A percentile compares a stretch with the other conserved stretches of the same genome.
These are phyloP conservation scores for Tetrapisispora namnaoensis DNA, from an alignment of 805 yeast genomes.

Conservation along the genomic window DNA sequence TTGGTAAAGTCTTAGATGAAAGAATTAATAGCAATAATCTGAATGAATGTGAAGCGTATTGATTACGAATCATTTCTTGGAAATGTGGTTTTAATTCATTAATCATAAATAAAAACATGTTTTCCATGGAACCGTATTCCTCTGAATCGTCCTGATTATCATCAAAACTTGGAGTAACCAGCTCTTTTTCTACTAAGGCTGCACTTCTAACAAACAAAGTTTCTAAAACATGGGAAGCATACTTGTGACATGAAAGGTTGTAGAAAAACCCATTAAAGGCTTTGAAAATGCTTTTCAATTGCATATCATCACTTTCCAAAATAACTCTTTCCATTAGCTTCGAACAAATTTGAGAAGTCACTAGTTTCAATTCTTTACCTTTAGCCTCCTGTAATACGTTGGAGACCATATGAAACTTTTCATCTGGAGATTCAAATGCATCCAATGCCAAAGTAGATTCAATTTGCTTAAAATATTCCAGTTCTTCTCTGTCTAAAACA, in stretches of 20 bases:
- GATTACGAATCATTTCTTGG: conserved; percentile 53
- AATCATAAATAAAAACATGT: conserved; percentile 51
- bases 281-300: conserved; percentile 54
- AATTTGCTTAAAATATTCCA: conserved; percentile 88
- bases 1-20: conserved; percentile 71
- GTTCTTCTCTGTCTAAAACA: conserved; percentile 68
- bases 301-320: conserved; percentile 52
- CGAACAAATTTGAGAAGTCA: conserved; percentile 90
- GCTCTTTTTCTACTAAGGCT: conserved; percentile 62
- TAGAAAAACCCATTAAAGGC: conserved; percentile 66
- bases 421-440: conserved; percentile 67
- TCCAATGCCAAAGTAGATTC: conserved; percentile 76
- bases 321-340: conserved; percentile 82
- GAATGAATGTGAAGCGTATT: conserved; percentile 82
- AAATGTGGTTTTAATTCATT: conserved; percentile 56
- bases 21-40: conserved; percentile 61
- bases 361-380: conserved; percentile 86
- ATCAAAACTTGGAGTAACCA: conserved; percentile 38
- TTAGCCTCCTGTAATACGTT: conserved; percentile 77
- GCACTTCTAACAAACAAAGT: conserved; percentile 71
- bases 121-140: conserved; percentile 50
- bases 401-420: conserved; percentile 56
- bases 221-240: conserved; percentile 89
- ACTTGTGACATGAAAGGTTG: conserved; percentile 76
- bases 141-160: conserved; percentile 24